Conservation (phyloP, 2,329 filamentous ascomycete species). For the Neonectria coccinea region DNA sequence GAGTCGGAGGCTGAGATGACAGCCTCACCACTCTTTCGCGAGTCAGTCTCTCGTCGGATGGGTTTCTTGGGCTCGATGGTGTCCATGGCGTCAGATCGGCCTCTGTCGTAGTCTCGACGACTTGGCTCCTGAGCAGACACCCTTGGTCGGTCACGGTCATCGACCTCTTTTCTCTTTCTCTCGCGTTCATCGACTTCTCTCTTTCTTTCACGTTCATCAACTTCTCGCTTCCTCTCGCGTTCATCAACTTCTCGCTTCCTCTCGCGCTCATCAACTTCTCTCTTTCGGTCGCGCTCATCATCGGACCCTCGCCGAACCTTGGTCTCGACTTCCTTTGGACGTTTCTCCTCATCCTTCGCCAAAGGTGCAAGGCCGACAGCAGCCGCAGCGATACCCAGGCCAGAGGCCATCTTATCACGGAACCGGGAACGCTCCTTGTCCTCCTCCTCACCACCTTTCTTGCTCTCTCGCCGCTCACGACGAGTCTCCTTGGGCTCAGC, state of each 20-base stretch:
- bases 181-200: not conserved
- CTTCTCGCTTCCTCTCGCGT: not conserved
- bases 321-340: conserved; percentile 45
- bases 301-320: conserved; percentile 48
- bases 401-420: conserved; percentile 62
- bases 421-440: conserved; percentile 57
- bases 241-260: not conserved
- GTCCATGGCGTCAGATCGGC: conserved; percentile 27
- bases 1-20: conserved; percentile 54
- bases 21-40: conserved; percentile 52
- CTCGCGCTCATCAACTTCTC: not conserved
- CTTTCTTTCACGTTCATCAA: not conserved
- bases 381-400: conserved; percentile 62
- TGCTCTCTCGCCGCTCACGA: conserved; percentile 48
- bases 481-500: conserved; percentile 43
- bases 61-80: conserved; percentile 43
- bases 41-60: conserved; percentile 54
- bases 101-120: conserved; percentile 38
- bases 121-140: conserved; percentile 34
- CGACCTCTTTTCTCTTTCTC: not conserved
- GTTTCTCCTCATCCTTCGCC: conserved; percentile 55
- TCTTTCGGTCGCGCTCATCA: conserved; percentile 42
- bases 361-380: conserved; percentile 58
- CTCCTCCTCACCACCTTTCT: conserved; percentile 50
- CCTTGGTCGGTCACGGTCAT: conserved; percentile 34